Percentiles rank a stretch among this genome's conserved stretches.
Evolutionary conservation across 257 asterid species (phyloP).

Genomic region (Paraleonurus japonicus): DNA sequence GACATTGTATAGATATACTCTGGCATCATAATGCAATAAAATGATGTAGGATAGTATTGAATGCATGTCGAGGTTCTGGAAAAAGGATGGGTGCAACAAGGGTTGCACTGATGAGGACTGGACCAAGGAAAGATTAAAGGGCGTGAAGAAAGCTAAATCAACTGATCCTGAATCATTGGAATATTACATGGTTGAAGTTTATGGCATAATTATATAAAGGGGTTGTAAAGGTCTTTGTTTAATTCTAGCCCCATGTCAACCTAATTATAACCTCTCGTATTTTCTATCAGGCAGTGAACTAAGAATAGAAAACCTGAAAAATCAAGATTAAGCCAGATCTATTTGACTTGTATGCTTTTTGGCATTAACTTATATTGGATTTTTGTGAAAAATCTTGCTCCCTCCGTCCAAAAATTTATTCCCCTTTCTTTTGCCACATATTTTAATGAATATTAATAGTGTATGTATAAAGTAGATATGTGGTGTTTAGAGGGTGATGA

Average conservation of each 20-base stretch:
- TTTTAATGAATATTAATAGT: no score
- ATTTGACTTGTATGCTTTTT: neutral
- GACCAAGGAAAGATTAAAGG: neutral
- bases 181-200: neutral
- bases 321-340: neutral
- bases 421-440: no score
- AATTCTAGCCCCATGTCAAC: neutral
- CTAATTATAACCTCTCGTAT: neutral
- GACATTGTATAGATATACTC: neutral
- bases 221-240: neutral
- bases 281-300: neutral
- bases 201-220: neutral
- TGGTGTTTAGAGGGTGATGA: no score
- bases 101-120: neutral
- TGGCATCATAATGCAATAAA: neutral
- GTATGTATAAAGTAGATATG: no score
- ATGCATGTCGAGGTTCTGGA: neutral
- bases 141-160: constrained; percentile 1
- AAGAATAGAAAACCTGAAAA: neutral
- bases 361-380: neutral
- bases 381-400: neutral
- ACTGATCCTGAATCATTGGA: neutral
- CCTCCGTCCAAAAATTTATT: no score
- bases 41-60: neutral
- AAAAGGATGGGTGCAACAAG: neutral